phyloP scores from a whole-genome alignment of 2,329 filamentous ascomycete genomes.

The Alternaria gaisen region DNA sequence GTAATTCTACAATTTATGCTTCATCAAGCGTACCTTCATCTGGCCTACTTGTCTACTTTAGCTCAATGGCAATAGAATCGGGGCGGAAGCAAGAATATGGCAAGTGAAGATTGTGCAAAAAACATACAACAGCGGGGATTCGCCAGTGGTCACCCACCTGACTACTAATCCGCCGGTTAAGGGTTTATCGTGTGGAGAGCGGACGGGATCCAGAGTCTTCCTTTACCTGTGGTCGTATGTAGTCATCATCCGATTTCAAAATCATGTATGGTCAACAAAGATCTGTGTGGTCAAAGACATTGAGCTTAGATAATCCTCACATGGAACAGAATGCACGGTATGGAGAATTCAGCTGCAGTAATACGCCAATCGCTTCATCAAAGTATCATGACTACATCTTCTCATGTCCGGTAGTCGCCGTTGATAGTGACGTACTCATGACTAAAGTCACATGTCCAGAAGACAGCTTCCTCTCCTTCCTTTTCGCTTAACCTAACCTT shows the following conservation, averaged over 20 bases:
- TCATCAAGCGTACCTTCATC: not conserved
- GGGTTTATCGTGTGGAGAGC: slow-evolving; percentile 18
- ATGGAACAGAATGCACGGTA: not conserved
- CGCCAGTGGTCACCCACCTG: slow-evolving; percentile 17
- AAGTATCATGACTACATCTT: not conserved
- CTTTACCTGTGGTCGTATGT: slow-evolving; percentile 24
- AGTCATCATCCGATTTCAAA: not conserved
- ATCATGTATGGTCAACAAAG: not conserved
- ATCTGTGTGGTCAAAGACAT: not conserved
- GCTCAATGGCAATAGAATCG: not conserved
- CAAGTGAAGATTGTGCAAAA: not conserved
- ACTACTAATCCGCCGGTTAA: slow-evolving; percentile 15
- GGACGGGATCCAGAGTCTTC: slow-evolving; percentile 15
- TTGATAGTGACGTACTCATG: slow-evolving; percentile 81
- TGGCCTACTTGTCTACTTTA: not conserved
- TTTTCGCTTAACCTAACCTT: slow-evolving; percentile 76
- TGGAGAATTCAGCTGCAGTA: not conserved
- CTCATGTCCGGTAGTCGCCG: slow-evolving; percentile 70
- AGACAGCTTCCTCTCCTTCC: slow-evolving; percentile 64
- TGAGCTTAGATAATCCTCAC: not conserved
- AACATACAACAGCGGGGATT: slow-evolving; percentile 16
- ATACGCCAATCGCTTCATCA: not conserved
- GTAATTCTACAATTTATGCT: not conserved
- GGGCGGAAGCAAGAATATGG: not conserved
- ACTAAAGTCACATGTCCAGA: slow-evolving; percentile 89